Conservation (phyloP, 2,329 filamentous ascomycete genomes). For the Delphinella strobiligena region DNA sequence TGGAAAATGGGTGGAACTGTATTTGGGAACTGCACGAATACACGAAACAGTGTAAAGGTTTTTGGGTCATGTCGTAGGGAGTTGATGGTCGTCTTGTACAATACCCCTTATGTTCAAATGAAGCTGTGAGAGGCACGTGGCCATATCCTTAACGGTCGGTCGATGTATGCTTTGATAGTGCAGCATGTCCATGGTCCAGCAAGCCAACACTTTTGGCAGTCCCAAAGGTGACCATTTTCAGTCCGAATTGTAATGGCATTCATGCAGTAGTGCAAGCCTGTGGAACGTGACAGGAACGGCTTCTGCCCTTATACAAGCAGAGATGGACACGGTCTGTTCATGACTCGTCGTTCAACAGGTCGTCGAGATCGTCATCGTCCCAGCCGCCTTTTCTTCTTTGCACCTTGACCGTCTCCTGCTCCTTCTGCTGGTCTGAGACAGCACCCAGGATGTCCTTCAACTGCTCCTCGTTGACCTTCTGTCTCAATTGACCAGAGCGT, state of each 20-base stretch:
- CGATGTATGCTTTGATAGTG: no score
- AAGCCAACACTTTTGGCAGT: no score
- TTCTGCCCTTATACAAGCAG: no score
- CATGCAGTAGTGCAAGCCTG: no score
- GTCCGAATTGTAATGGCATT: no score
- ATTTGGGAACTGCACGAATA: not conserved
- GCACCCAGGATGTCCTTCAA: slow-evolving; percentile 83
- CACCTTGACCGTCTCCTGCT: slow-evolving; percentile 75
- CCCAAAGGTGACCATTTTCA: no score
- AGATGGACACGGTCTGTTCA: not conserved
- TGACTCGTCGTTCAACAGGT: slow-evolving; percentile 42
- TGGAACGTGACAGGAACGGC: no score
- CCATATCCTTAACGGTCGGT: no score
- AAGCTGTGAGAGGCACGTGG: no score
- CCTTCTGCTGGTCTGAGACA: slow-evolving; percentile 60
- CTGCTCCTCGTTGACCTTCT: slow-evolving; percentile 84
- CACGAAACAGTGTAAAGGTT: no score
- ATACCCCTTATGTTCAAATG: not conserved
- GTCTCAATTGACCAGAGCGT: slow-evolving; percentile 69
- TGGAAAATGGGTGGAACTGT: not conserved
- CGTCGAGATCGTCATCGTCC: slow-evolving; percentile 71
- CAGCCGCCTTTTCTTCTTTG: slow-evolving; percentile 71
- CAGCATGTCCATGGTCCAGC: no score
- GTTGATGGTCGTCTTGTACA: not conserved
- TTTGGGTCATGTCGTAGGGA: no score